Evolutionary conservation across 495 filamentous ascomycete species (phyloP).

Genomic region (Melanomma pulvis-pyrius): DNA sequence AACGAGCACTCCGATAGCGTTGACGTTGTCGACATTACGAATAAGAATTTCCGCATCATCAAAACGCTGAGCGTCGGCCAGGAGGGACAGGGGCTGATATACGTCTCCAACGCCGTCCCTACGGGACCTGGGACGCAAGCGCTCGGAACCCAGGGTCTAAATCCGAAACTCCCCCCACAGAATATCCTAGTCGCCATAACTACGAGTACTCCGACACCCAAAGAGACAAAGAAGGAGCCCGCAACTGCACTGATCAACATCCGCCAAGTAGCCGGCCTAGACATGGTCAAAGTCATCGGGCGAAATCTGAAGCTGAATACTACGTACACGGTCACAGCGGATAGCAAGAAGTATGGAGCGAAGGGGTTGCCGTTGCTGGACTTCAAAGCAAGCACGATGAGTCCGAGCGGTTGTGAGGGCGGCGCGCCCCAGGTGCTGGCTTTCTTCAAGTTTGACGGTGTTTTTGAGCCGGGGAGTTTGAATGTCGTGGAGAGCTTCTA

Average conservation of each 20-base stretch:
- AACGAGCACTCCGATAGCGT: conserved; percentile 40
- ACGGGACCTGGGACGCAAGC: conserved; percentile 29
- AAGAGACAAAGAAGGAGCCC: neutral
- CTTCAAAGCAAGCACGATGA: conserved; percentile 24
- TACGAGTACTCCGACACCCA: neutral
- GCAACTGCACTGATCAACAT: conserved; percentile 32
- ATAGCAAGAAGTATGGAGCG: conserved; percentile 1
- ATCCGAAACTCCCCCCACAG: neutral
- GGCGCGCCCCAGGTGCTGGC: conserved; percentile 33
- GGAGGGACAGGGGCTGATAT: conserved; percentile 37
- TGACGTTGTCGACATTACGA: conserved; percentile 28
- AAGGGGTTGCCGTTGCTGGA: conserved; percentile 25
- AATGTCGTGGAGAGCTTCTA: neutral
- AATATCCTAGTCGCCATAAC: conserved; percentile 22
- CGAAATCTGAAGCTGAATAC: conserved; percentile 29
- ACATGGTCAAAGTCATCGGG: conserved; percentile 38
- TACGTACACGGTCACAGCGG: conserved; percentile 29
- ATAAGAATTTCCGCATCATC: conserved; percentile 8
- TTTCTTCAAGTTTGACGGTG: conserved; percentile 32
- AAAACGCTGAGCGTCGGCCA: conserved; percentile 36
- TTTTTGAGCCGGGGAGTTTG: conserved; percentile 26
- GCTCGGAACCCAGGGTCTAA: conserved; percentile 34
- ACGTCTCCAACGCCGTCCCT: conserved; percentile 34
- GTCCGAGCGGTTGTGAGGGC: conserved; percentile 9
- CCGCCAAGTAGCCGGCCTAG: conserved; percentile 21